Base-by-base conservation (phyloP, 129 eudicot genomes). In the Pulicaria dysenterica region DNA sequence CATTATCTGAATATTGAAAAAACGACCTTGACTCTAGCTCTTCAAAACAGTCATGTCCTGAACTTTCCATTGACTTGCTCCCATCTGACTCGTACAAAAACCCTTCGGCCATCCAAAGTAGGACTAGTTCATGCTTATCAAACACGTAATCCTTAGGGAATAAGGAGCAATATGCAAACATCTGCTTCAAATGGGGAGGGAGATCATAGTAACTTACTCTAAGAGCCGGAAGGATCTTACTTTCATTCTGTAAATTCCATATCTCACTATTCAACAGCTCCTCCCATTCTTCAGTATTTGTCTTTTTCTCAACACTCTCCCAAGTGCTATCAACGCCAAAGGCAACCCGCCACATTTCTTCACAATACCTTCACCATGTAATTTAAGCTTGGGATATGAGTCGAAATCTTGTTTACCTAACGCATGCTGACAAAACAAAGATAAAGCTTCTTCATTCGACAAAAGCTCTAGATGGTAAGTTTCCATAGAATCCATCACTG, bases 121-220 rank as follows among this genome's bases (percentile, higher is more conserved):
- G 14, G 6, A 78, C 63, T 19, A 77, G 45, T 58, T 72, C 63
- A 7, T 63, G 4, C 64, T 58, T 60, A 54, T 78, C 83, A 72
- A 83, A 79, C 16, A 38, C 49, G 42, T 57, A 83, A 49, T 66
- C 79, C 65, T 69, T 81, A 1, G 82, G 85, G 45, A 70, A 79
- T 6, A 83, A 16, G 36, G 79, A 68, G 40, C 84, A 83, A 41
- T 74, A 83, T 8, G 75, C 73, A 42, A 83, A 83, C 44, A 70
- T 75, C 11, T 55, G 70, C 73, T 79, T 83, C 48, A 83, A 55
- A 42, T 76, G 79, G 0, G 76, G 67, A 42, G 77, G 76, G 9
- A 83, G 84, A 50, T 83, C 64, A 55, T 79, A 56, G 69, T 83
- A 83, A 60, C 84, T 83, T 51, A 81, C 58, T 64, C 72, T 45